phyloP scores from a whole-genome alignment of 495 filamentous ascomycete species.

The Neurospora tetraspora region DNA sequence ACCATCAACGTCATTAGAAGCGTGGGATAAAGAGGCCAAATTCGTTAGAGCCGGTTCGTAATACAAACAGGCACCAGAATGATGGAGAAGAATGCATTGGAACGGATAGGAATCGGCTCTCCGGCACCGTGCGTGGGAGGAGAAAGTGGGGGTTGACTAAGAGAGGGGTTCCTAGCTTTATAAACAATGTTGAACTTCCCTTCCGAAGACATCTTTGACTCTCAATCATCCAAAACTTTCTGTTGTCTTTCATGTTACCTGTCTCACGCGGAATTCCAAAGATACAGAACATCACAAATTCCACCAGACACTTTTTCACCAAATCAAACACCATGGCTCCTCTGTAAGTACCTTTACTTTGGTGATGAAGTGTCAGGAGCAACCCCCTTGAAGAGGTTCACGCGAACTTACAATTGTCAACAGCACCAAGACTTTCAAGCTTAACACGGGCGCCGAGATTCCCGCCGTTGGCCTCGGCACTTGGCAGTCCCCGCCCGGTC shows the following conservation, averaged over 20 bases:
- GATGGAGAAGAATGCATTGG: neutral
- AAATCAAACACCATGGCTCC: neutral
- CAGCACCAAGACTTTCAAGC: conserved; percentile 52
- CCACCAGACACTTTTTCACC: neutral
- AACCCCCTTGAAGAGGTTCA: neutral
- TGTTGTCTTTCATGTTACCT: neutral
- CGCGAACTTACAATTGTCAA: neutral
- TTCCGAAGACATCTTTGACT: neutral
- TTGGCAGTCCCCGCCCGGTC: conserved; percentile 56
- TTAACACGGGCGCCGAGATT: conserved; percentile 72
- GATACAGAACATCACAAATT: neutral
- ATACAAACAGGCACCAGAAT: neutral
- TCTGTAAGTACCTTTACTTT: neutral
- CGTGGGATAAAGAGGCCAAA: neutral
- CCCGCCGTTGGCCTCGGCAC: conserved; percentile 76
- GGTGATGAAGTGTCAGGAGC: neutral
- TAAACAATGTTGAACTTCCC: neutral
- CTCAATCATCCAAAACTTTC: neutral
- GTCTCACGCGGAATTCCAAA: neutral
- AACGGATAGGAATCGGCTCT: neutral
- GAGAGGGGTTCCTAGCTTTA: neutral
- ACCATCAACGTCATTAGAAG: neutral
- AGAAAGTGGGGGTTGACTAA: neutral
- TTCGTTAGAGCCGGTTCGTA: neutral
- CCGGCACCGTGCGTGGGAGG: neutral